Base-by-base conservation (phyloP, 495 filamentous ascomycete species). In the Hypoxylon subgilvum region DNA sequence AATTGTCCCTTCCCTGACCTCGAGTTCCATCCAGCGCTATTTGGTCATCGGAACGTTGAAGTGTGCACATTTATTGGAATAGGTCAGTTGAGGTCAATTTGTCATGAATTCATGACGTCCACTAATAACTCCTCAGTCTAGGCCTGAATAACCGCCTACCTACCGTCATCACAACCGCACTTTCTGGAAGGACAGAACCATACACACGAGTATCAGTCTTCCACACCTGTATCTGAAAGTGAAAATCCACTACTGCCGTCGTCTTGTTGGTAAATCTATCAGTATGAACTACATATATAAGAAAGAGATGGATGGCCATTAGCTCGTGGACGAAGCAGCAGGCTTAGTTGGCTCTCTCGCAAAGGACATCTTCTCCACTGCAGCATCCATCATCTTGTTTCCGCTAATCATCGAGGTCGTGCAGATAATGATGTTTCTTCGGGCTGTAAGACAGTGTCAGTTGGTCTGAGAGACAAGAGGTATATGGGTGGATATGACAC, bases 391-490 rank as follows among this genome's bases (percentile, higher is more conserved):
- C 76, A 96, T 91, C 68, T 83, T 83, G 65, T 91, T 87, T 36
- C 94, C 95, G 75, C 85, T 96, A 55, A 97, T 86, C 30, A 99
- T 85, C 35, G 87, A 87, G 6, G 94, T 99, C 19, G 94, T 92
- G 68, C 88, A 91, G 72, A 99, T 91, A 42, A 99, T 76, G 52
- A 99, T 86, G 72, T 88, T 89, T 72, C 89, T 84, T 54, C 83
- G 78, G 21, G 66, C 84, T 86, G 67, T 12, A 45, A 36, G 34
- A 16, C 50, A 6, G 19, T 47, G 53, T 69, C 38, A 59, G 60
- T 65, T 13, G 19, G 19, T 66, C 45, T 52, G 17, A 45, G 56
- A 32, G 14, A 44, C 19, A 38, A 36, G 3, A 18, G 1, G 6
- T 19, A 40, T 12, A 28, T 19, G 39, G 22, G 21, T 36, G 23